These are phyloP conservation scores for Colletotrichum lindemuthianum DNA, from an alignment of 2,329 filamentous ascomycete species.

Conservation along the genomic window DNA sequence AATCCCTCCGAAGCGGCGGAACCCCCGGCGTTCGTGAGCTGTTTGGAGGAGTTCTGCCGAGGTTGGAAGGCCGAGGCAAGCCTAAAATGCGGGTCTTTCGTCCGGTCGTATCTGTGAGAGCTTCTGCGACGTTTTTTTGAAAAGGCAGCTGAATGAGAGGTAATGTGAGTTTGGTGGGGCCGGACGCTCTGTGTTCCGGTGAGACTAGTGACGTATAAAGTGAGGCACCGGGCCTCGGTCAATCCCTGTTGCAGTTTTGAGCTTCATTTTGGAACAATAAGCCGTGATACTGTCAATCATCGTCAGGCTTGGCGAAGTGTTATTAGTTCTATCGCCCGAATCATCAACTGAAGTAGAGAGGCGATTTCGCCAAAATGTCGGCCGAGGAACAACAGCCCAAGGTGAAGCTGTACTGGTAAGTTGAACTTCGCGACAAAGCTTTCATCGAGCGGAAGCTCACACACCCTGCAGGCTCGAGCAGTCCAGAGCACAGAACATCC, in stretches of 20 bases:
- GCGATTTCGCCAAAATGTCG: conserved; percentile 5
- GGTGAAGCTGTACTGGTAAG: conserved; percentile 72
- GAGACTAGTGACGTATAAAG: conserved; percentile 30
- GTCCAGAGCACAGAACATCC: conserved; percentile 83
- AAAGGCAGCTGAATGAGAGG: conserved; percentile 4
- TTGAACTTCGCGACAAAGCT: neutral
- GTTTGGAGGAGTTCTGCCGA: conserved; percentile 7
- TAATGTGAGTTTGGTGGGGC: conserved; percentile 24
- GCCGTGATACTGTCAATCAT: neutral
- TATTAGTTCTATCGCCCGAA: neutral
- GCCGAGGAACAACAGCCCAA: conserved; percentile 55
- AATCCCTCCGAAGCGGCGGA: conserved; percentile 11
- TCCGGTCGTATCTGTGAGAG: conserved; percentile 4
- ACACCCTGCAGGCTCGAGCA: conserved; percentile 75
- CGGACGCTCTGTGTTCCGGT: conserved; percentile 27
- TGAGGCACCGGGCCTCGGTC: conserved; percentile 13
- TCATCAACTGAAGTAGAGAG: neutral
- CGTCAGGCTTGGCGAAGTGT: neutral
- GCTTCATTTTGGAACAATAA: neutral
- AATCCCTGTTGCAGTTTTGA: neutral
- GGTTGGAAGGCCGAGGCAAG: conserved; percentile 19
- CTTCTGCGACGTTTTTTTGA: conserved; percentile 16
- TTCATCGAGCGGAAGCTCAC: neutral
- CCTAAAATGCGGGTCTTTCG: conserved; percentile 25
- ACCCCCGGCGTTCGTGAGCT: neutral